Base-by-base conservation (phyloP, 192 early-diverging fungal genomes). In the Coemansia aciculifera region DNA sequence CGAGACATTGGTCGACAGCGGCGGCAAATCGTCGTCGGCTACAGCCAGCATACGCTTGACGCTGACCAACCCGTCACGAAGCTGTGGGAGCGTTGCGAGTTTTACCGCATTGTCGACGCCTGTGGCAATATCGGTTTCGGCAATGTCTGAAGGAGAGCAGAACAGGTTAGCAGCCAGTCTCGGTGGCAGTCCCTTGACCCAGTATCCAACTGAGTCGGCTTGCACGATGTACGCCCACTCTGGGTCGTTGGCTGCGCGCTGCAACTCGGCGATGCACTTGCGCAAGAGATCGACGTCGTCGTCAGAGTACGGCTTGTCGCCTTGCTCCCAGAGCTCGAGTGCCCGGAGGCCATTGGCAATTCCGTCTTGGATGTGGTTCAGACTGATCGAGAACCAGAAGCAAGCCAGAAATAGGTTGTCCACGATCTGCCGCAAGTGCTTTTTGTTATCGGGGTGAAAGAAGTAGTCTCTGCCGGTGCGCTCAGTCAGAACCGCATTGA, bases 391-490 rank as follows among this genome's bases (percentile, higher is more conserved):
- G 56, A 88, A 88, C 91, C 91, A 93, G 52, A 88, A 89, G 60
- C 89, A 90, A 6, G 84, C 69, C 39, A 83, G 72, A 51, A 85
- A 87, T 34, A 93, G 72, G 51, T 92, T 93, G 23, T 79, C 69
- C 5, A 90, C 84, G n/a, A 86, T 86, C 62, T 82, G 81, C 0
- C 84, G 68, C 24, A 93, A 68, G 52, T 85, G 75, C 34, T 73
- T 84, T 13, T 73, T 76, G 72, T 91, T 90, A 6, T 80, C 75
- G 0, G 85, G 79, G 46, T 90, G 88, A 62, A 92, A 92, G 36
- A 93, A 86, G 66, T 94, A 94, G 68, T 94, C 93, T 31, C 81
- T 73, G 15, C 86, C 89, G 10, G 52, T 74, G 6, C 89, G 79
- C 57, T 92, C 82, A 0, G 89, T 87, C 21, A 92, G 72, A 9